phyloP scores from a whole-genome alignment of 2,329 filamentous ascomycete species.

The Phaeosphaeria sp. region DNA sequence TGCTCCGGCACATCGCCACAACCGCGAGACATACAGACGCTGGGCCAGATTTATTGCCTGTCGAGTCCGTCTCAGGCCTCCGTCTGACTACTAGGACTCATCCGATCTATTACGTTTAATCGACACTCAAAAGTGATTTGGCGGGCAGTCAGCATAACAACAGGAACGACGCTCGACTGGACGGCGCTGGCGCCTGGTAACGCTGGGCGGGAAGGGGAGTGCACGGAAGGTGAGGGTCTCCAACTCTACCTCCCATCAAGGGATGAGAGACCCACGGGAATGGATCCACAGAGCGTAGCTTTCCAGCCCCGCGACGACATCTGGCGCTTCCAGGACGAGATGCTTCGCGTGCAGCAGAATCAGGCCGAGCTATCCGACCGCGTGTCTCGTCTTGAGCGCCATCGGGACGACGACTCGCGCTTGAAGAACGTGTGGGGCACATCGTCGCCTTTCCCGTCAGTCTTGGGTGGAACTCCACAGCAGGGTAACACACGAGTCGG shows the following conservation, averaged over 20 bases:
- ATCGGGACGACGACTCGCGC: conserved; percentile 67
- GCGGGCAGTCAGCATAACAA: neutral
- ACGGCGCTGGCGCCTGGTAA: conserved; percentile 16
- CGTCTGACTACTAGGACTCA: neutral
- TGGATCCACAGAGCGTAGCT: conserved; percentile 68
- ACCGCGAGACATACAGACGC: neutral
- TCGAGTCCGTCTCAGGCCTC: neutral
- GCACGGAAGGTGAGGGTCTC: conserved; percentile 23
- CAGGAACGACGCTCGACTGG: conserved; percentile 3
- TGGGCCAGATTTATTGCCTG: neutral
- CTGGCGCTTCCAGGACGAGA: conserved; percentile 69
- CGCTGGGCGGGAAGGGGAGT: conserved; percentile 14
- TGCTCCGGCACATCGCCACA: neutral
- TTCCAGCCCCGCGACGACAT: conserved; percentile 70
- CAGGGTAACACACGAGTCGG: conserved; percentile 67
- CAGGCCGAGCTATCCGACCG: conserved; percentile 68
- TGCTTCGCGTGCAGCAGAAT: conserved; percentile 65
- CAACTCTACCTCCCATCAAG: conserved; percentile 29
- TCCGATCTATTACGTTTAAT: neutral
- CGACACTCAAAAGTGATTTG: neutral
- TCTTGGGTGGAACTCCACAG: conserved; percentile 81
- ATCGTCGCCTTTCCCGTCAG: conserved; percentile 84
- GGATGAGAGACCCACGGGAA: conserved; percentile 48
- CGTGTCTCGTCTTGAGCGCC: conserved; percentile 66
- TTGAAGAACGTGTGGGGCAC: conserved; percentile 88